Percentiles rank a stretch among this genome's conserved stretches.
Evolutionary conservation across 106 monocot species (phyloP).

Genomic region (Platanthera guangdongensis): DNA sequence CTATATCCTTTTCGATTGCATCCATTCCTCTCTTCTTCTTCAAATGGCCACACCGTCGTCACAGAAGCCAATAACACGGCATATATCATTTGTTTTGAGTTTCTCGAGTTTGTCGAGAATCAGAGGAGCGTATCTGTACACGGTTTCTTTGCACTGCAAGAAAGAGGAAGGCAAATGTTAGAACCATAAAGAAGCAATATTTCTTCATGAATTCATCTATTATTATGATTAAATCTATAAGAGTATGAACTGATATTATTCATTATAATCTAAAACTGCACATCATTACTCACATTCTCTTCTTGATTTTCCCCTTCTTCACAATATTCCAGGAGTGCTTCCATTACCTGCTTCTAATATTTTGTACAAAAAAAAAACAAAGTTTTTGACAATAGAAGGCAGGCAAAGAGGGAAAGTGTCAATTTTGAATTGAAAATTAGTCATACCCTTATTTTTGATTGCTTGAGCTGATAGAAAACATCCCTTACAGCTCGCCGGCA

Average conservation of each 20-base stretch:
- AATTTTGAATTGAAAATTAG: neutral
- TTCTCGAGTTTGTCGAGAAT: constrained; percentile 2
- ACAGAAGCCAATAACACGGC: constrained; percentile 1
- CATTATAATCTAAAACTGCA: neutral
- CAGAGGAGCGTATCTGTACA: constrained; percentile 1
- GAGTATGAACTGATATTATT: too few species aligned
- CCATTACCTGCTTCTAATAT: constrained; percentile 3
- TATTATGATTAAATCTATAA: too few species aligned
- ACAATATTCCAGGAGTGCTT: constrained; percentile 6
- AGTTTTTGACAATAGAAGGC: neutral
- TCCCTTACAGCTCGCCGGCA: constrained; percentile 5
- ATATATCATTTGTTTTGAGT: constrained; percentile 3
- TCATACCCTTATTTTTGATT: constrained; percentile 5
- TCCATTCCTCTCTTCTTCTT: neutral
- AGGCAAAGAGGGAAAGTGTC: neutral
- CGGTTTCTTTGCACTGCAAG: constrained; percentile 5
- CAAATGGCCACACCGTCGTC: constrained; percentile 2
- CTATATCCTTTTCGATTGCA: neutral
- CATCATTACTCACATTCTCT: neutral
- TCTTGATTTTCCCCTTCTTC: constrained; percentile 1
- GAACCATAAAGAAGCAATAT: neutral
- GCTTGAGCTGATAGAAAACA: constrained; percentile 8
- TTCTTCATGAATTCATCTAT: too few species aligned
- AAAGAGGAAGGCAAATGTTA: neutral
- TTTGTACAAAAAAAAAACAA: neutral